Evolutionary conservation across 768 basidiomycete species (phyloP).

Genomic region (Trametes cingulata): DNA sequence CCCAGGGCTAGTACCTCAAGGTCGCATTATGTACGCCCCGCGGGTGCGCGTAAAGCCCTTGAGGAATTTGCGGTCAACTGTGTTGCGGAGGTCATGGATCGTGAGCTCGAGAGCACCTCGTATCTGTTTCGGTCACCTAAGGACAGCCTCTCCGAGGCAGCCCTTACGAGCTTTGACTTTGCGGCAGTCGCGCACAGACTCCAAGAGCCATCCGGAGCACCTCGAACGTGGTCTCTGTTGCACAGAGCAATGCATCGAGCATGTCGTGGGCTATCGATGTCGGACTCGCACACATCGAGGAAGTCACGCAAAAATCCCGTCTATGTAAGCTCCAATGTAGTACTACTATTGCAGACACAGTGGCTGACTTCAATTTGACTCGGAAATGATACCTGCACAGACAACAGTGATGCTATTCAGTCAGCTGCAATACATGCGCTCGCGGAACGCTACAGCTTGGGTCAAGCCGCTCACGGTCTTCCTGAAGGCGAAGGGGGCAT

Average conservation of each 20-base stretch:
- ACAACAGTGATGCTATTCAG: not conserved
- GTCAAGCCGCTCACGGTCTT: slow-evolving; percentile 1
- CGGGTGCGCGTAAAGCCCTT: not conserved
- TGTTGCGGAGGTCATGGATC: not conserved
- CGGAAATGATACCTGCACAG: too few species aligned
- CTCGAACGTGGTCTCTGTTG: not conserved
- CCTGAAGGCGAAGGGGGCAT: slow-evolving; percentile 4
- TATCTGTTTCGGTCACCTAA: too few species aligned
- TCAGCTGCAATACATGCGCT: slow-evolving; percentile 1
- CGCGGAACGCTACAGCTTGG: not conserved
- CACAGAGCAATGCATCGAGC: not conserved
- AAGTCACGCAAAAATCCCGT: not conserved
- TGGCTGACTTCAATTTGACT: too few species aligned
- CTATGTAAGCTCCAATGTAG: too few species aligned
- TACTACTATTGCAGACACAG: too few species aligned
- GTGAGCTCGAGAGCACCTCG: too few species aligned
- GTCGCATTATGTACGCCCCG: not conserved
- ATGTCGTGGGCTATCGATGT: not conserved
- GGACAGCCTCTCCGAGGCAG: not conserved
- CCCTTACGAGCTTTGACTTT: not conserved
- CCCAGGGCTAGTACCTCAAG: not conserved
- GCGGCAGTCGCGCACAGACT: not conserved
- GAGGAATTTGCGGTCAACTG: not conserved
- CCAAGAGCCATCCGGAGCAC: not conserved
- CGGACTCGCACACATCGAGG: not conserved